Evolutionary conservation across 2,329 filamentous ascomycete genomes (phyloP).

Genomic region (Fonsecaea erecta): DNA sequence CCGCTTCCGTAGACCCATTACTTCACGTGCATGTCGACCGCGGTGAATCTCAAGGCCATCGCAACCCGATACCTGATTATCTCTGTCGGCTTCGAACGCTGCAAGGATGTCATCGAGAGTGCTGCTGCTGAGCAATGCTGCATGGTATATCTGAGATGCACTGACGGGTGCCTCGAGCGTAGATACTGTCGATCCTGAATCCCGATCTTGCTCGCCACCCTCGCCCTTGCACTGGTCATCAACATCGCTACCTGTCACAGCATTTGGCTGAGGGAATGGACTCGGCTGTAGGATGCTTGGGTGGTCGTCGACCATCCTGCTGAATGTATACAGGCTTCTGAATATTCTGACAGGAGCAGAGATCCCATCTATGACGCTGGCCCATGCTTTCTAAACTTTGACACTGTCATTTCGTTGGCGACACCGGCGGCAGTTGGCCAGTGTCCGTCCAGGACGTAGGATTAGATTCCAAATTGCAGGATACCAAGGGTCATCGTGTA

Average conservation of each 20-base stretch:
- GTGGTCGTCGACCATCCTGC: slow-evolving; percentile 20
- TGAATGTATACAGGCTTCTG: slow-evolving; percentile 22
- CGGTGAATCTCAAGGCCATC: slow-evolving; percentile 4
- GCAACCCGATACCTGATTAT: background rate
- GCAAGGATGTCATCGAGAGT: slow-evolving; percentile 30
- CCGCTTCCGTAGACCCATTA: background rate
- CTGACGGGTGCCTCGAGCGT: slow-evolving; percentile 10
- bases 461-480: slow-evolving; percentile 24
- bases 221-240: slow-evolving; percentile 17
- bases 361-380: slow-evolving; percentile 10
- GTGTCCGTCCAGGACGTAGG: slow-evolving; percentile 7
- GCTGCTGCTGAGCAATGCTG: slow-evolving; percentile 24
- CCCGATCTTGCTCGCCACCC: background rate
- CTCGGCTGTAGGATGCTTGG: slow-evolving; percentile 16
- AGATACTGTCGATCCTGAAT: slow-evolving; percentile 4
- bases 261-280: background rate
- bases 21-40: background rate
- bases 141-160: slow-evolving; percentile 29
- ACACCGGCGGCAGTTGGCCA: slow-evolving; percentile 10
- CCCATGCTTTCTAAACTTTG: slow-evolving; percentile 6
- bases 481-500: slow-evolving; percentile 22
- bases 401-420: background rate
- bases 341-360: slow-evolving; percentile 15
- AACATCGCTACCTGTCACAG: slow-evolving; percentile 10
- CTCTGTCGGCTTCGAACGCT: slow-evolving; percentile 21